Evolutionary conservation across 331 rosid genomes (phyloP).

Genomic region (Acacia concinna): DNA sequence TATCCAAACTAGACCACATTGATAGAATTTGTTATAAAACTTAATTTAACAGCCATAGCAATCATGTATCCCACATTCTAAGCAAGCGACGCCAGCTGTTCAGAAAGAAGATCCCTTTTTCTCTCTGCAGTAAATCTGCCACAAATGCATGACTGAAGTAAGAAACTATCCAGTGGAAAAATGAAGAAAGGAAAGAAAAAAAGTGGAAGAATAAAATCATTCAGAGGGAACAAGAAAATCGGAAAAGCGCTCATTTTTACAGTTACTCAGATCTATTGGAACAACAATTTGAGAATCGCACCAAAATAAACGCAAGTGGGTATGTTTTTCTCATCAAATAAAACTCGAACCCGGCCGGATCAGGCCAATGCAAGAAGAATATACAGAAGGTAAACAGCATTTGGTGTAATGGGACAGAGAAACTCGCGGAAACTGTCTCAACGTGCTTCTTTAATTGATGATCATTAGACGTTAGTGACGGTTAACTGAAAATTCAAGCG

Average conservation of each 20-base stretch:
- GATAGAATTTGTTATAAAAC: constrained; percentile 50
- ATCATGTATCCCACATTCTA: constrained; percentile 42
- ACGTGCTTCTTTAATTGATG: constrained; percentile 48
- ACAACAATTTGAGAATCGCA: constrained; percentile 40
- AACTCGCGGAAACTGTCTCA: constrained; percentile 66
- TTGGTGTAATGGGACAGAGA: constrained; percentile 53
- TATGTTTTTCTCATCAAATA: constrained; percentile 33
- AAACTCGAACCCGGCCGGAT: constrained; percentile 59
- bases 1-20: constrained; percentile 75
- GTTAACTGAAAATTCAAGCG: constrained; percentile 44
- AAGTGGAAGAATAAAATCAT: constrained; percentile 38
- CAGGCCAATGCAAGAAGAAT: constrained; percentile 53
- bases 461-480: constrained; percentile 49
- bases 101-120: constrained; percentile 58
- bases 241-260: constrained; percentile 75
- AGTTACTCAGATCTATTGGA: constrained; percentile 69
- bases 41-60: constrained; percentile 40
- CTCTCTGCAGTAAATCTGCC: constrained; percentile 78
- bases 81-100: constrained; percentile 40
- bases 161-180: constrained; percentile 46
- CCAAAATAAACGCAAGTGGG: constrained; percentile 45
- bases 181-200: constrained; percentile 37
- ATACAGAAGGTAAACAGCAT: constrained; percentile 53
- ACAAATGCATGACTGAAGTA: constrained; percentile 51
- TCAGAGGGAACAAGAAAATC: constrained; percentile 32